phyloP scores from a whole-genome alignment of 2,329 filamentous ascomycete species.

The Hypomyces rosellus region DNA sequence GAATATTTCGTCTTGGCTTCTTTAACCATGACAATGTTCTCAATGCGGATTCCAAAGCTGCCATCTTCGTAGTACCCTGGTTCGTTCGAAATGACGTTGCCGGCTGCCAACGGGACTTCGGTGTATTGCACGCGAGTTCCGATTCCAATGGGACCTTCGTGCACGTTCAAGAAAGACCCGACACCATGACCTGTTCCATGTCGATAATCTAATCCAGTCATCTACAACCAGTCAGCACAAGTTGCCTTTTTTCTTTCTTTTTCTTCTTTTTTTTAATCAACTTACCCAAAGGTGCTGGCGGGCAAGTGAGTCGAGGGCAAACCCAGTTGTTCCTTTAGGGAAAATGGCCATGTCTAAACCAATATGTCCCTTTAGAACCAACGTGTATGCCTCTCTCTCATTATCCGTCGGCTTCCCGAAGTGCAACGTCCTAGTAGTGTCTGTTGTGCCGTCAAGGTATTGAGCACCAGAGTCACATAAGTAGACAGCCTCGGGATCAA shows the following conservation, averaged over 20 bases:
- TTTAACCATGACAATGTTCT: conserved; percentile 88
- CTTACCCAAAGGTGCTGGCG: conserved; percentile 86
- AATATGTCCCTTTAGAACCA: conserved; percentile 93
- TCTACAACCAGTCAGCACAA: conserved; percentile 21
- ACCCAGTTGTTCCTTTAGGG: conserved; percentile 91
- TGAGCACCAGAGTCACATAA: conserved; percentile 97
- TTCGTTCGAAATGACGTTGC: conserved; percentile 93
- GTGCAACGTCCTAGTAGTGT: conserved; percentile 89
- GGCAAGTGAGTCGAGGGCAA: conserved; percentile 80
- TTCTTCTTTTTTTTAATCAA: not conserved
- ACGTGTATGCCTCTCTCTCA: conserved; percentile 84
- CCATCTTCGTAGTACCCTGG: conserved; percentile 97
- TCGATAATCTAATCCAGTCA: conserved; percentile 80
- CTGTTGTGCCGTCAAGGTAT: conserved; percentile 90
- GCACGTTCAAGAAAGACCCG: conserved; percentile 91
- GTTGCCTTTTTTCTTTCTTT: too few species aligned
- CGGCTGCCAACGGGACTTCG: conserved; percentile 81
- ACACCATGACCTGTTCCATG: conserved; percentile 96
- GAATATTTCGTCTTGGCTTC: conserved; percentile 81
- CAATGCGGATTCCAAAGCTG: conserved; percentile 88
- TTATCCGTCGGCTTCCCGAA: conserved; percentile 78
- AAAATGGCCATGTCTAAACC: conserved; percentile 80
- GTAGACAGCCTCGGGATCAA: conserved; percentile 82
- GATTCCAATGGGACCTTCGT: conserved; percentile 95
- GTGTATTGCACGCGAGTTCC: conserved; percentile 87